Percentiles rank a stretch among this genome's conserved stretches.
Conservation (phyloP, 208 protist species). For the Porcisia hertigi region DNA sequence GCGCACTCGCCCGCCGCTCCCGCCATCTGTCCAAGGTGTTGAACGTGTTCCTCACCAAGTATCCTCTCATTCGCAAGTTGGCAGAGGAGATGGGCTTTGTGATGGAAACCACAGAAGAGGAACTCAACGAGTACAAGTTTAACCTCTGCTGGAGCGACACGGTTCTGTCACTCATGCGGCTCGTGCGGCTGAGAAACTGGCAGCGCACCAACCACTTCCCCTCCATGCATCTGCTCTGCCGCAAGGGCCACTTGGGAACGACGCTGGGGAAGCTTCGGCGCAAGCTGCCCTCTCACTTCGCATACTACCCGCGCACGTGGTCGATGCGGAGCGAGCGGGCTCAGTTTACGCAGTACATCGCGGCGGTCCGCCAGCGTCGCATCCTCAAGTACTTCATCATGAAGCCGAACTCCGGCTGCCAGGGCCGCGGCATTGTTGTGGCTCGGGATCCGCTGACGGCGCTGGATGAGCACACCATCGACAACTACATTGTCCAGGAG, state of each 20-base stretch:
- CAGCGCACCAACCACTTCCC: conserved; percentile 97
- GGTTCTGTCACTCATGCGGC: conserved; percentile 83
- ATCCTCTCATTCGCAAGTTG: conserved; percentile 76
- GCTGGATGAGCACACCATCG: conserved; percentile 64
- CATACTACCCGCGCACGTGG: conserved; percentile 92
- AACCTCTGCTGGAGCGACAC: conserved; percentile 95
- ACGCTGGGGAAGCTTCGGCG: conserved; percentile 89
- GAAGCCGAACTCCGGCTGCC: conserved; percentile 93
- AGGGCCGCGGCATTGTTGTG: conserved; percentile 94
- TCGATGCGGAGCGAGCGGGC: conserved; percentile 76
- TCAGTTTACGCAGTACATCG: conserved; percentile 73
- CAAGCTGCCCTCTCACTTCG: conserved; percentile 83
- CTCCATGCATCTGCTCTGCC: conserved; percentile 93
- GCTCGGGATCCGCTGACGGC: conserved; percentile 83
- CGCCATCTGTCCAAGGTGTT: conserved; percentile 58
- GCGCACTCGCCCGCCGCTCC: conserved; percentile 30
- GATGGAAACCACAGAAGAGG: conserved; percentile 76
- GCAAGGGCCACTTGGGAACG: conserved; percentile 92
- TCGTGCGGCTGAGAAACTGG: conserved; percentile 90
- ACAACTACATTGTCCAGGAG: conserved; percentile 94
- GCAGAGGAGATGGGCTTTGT: conserved; percentile 75
- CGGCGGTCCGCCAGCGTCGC: conserved; percentile 42
- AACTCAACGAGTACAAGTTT: conserved; percentile 87
- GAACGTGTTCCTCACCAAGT: conserved; percentile 82
- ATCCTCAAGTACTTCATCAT: conserved; percentile 92